Percentiles rank a stretch among this genome's conserved stretches.
Evolutionary conservation across 2,329 filamentous ascomycete genomes (phyloP).

Genomic region (Emmonsiellopsis sp.): DNA sequence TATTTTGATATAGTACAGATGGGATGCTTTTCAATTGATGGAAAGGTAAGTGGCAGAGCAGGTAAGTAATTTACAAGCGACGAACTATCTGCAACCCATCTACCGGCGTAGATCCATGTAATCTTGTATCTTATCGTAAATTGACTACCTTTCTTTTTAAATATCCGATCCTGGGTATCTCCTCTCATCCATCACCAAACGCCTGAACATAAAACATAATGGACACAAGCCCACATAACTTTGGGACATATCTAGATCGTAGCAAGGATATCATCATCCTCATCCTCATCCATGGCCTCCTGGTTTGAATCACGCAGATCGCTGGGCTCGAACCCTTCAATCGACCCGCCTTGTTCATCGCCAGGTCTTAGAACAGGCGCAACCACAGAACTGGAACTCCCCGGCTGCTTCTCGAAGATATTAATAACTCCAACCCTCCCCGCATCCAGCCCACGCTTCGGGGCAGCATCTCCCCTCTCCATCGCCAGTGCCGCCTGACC

Average conservation of each 20-base stretch:
- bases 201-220: conserved; percentile 7
- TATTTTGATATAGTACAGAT: too few relatives aligned
- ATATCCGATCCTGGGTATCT: too few relatives aligned
- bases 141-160: too few relatives aligned
- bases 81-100: too few relatives aligned
- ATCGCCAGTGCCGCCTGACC: conserved; percentile 3
- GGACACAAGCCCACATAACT: conserved; percentile 7
- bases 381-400: conserved; percentile 10
- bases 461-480: conserved; percentile 15
- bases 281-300: conserved; percentile 36
- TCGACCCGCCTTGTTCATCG: conserved; percentile 28
- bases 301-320: conserved; percentile 19
- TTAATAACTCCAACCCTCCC: conserved; percentile 25
- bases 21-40: too few relatives aligned
- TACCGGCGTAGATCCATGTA: too few relatives aligned
- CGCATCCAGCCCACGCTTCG: conserved; percentile 14
- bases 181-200: too few relatives aligned
- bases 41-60: too few relatives aligned
- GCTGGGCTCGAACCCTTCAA: conserved; percentile 32
- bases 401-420: conserved; percentile 24
- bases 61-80: too few relatives aligned
- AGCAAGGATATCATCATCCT: conserved; percentile 43
- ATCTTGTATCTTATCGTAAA: too few relatives aligned
- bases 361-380: conserved; percentile 25
- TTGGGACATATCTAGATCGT: conserved; percentile 18